These are phyloP conservation scores for Durio zibethinus DNA, from an alignment of 345 rosid genomes.

Conservation along the genomic window DNA sequence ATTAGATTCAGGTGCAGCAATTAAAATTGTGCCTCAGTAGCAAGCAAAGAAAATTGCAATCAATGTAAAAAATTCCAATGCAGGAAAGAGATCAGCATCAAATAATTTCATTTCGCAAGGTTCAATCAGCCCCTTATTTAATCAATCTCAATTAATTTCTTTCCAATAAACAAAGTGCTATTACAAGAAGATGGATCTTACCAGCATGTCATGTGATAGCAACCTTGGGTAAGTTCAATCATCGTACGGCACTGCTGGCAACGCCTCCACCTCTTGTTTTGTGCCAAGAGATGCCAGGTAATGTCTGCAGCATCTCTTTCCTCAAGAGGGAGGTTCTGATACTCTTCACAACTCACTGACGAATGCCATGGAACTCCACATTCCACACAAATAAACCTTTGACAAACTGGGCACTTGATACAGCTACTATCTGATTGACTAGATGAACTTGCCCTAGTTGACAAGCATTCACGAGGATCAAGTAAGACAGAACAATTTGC, in stretches of 20 bases:
- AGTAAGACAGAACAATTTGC: constrained; percentile 76
- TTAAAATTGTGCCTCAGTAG: neutral
- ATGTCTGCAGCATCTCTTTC: constrained; percentile 84
- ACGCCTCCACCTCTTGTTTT: constrained; percentile 84
- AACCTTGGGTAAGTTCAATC: constrained; percentile 91
- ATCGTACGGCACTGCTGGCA: constrained; percentile 91
- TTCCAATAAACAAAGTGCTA: neutral
- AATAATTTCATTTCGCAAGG: neutral
- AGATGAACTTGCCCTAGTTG: constrained; percentile 74
- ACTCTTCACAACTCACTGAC: constrained; percentile 80
- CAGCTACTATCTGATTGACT: constrained; percentile 64
- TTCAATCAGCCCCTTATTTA: neutral
- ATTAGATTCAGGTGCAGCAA: neutral
- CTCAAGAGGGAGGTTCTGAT: constrained; percentile 73
- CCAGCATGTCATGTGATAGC: constrained; percentile 97
- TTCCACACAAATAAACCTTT: constrained; percentile 77
- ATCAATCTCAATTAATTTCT: neutral
- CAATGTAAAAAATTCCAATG: neutral
- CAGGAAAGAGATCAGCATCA: neutral
- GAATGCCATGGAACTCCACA: constrained; percentile 98
- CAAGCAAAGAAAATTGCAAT: neutral
- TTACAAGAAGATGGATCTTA: constrained; percentile 29
- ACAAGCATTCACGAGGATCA: constrained; percentile 68
- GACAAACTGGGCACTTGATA: constrained; percentile 84
- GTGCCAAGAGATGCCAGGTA: constrained; percentile 77